Percentiles rank a stretch among this genome's conserved stretches.
These are phyloP conservation scores for Lactarius pseudohatsudake DNA, from an alignment of 768 basidiomycete species.

Conservation along the genomic window DNA sequence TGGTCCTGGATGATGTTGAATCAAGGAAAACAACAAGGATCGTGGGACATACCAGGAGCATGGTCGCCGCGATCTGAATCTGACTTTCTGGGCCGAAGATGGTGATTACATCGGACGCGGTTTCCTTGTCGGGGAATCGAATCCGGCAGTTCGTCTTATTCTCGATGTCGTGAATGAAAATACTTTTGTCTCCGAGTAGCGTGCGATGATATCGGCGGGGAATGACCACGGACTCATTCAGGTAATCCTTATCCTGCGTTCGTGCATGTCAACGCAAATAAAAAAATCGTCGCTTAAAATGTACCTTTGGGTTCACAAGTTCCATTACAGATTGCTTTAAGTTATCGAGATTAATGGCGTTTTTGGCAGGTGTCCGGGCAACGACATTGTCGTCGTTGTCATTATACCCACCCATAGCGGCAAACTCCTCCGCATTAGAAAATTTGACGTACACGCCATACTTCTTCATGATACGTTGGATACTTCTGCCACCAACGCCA, in stretches of 20 bases:
- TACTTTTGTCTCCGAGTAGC: constrained; percentile 91
- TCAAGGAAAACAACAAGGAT: constrained; percentile 1
- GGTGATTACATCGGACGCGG: constrained; percentile 91
- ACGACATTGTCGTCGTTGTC: constrained; percentile 99
- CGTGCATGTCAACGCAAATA: constrained; percentile 10
- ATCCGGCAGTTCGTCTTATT: constrained; percentile 93
- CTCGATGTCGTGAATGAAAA: constrained; percentile 97
- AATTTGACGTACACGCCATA: constrained; percentile 99
- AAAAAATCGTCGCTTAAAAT: constrained; percentile 27
- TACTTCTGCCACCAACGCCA: constrained; percentile 95
- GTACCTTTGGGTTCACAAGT: constrained; percentile 91
- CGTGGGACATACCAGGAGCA: constrained; percentile 71
- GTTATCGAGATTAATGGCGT: constrained; percentile 91
- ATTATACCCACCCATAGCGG: constrained; percentile 88
- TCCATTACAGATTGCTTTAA: constrained; percentile 97
- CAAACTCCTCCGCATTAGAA: constrained; percentile 96
- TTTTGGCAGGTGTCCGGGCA: constrained; percentile 97
- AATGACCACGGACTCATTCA: constrained; percentile 89
- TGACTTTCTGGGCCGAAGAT: constrained; percentile 97
- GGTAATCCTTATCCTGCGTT: constrained; percentile 90
- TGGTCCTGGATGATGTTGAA: constrained; percentile 64
- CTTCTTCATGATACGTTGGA: constrained; percentile 99
- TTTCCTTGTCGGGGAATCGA: constrained; percentile 90
- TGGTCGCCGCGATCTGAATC: constrained; percentile 93
- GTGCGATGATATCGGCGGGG: constrained; percentile 95